Conservation (phyloP, 1,139 yeast species). For the Dujonia santamariae region DNA sequence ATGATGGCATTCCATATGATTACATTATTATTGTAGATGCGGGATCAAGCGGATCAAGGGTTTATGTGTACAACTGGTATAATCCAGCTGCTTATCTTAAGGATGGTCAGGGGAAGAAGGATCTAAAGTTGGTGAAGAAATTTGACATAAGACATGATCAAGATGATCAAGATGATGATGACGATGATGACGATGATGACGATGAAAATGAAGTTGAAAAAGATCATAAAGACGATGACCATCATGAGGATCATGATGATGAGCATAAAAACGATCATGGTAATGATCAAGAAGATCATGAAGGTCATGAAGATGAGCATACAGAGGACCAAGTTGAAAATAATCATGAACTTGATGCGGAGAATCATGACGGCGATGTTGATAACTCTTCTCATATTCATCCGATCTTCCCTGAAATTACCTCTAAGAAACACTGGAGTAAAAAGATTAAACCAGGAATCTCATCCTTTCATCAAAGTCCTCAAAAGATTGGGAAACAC, state of each 20-base stretch:
- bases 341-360: too few species aligned
- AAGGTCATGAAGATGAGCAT: slow-evolving; percentile 1
- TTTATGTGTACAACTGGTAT: slow-evolving; percentile 68
- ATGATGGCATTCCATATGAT: slow-evolving; percentile 49
- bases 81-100: too few species aligned
- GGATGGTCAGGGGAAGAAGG: too few species aligned
- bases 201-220: slow-evolving; percentile 16
- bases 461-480: slow-evolving; percentile 48
- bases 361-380: neutral
- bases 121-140: slow-evolving; percentile 16
- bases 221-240: slow-evolving; percentile 10
- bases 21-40: slow-evolving; percentile 77
- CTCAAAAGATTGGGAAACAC: slow-evolving; percentile 54
- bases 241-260: slow-evolving; percentile 9
- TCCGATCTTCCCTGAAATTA: neutral
- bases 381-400: neutral
- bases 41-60: slow-evolving; percentile 80
- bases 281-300: slow-evolving; percentile 1
- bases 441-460: slow-evolving; percentile 68
- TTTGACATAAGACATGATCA: slow-evolving; percentile 12
- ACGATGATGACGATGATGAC: slow-evolving; percentile 16
- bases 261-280: slow-evolving; percentile 4
- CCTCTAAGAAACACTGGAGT: slow-evolving; percentile 55
- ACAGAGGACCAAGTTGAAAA: slow-evolving; percentile 3
- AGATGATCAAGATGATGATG: slow-evolving; percentile 12